Evolutionary conservation across 768 basidiomycete genomes (phyloP), one percentile per base, ranked within the genome.

Genomic region (Paxillus involutus): DNA sequence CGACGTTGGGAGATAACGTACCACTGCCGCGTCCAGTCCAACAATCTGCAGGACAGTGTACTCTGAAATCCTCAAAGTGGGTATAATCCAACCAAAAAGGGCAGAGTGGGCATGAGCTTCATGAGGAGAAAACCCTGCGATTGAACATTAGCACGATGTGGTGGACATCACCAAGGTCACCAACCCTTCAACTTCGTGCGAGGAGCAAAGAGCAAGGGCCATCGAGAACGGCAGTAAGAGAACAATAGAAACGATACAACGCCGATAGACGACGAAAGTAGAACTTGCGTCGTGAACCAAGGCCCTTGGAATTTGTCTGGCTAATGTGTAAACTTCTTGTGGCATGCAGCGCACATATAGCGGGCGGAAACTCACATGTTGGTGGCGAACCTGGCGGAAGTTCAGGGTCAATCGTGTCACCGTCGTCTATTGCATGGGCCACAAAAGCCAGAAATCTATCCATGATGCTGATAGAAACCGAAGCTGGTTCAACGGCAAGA

Each of bases 71-170:
- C 81, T 76, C 41, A 98, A 80, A 0, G 96, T 98, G 1, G 96
- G 96, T 60, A 96, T 72, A 49, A 99, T 90, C 96, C 97, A 99
- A 24, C 94, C 94, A 72, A 97, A 94, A 74, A 97, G 91, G 0
- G 88, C 85, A 55, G 83, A 79, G 61, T 91, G 88, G 3, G 85
- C 85, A 65, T 95, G 94, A 0, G 90, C 94, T 69, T 95, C 93
- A 59, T 94, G 91, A 17, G 94, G 93, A 4, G 94, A 95, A 74
- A 96, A 96, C 3, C 88, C 93, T 94, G 64, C 5, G 19, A 24
- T 29, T 3, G 32, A 41, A n/a, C 21, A 49, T 61, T 33, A 64
- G 47, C 40, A 43, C 17, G 47, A 46, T 4, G 32, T 32, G 30
- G 46, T 53, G 48, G 29, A 45, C 21, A 11, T 51, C 8, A 19